Base-by-base conservation (phyloP, 2,329 filamentous ascomycete genomes). In the Exophiala alcalophila region DNA sequence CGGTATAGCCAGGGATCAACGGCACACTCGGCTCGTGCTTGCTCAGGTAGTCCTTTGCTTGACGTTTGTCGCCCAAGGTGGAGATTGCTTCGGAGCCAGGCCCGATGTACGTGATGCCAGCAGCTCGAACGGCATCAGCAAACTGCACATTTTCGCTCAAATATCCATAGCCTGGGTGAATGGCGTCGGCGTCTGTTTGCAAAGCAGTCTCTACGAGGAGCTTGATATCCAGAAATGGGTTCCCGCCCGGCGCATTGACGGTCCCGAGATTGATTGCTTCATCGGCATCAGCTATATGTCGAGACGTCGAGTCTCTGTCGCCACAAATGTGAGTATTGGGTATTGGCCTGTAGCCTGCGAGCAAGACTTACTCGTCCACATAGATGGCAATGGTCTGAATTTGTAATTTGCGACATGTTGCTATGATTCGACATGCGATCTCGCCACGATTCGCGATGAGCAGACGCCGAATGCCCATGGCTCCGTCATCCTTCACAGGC, bases 401-500 rank as follows among this genome's bases (percentile, higher is more conserved):
- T 9, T 63, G 63, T 3, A 79, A 60, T 29, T 61, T 61, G 19
- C 59, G 61, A 16, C 18, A 44, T 8, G 74, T 71, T 55, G 60
- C 68, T 54, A 71, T 68, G 39, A 77, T 71, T 25, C 77, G 68
- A 27, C 66, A 64, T 3, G 74, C 73, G 34, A 80, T 80, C 54
- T 80, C 77, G 29, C 76, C 77, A 31, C 78, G 66, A 57, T 81
- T 80, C 8, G 76, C 76, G 31, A 81, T 67, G 8, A 81, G 59
- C 11, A 80, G 52, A 26, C 34, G 19, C 10, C 20, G 27, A 11
- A 30, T 30, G n/a, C n/a, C n/a, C n/a, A n/a, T n/a, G n/a, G n/a
- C n/a, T n/a, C n/a, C n/a, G n/a, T n/a, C n/a, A n/a, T n/a, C n/a
- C n/a, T n/a, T n/a, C n/a, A n/a, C n/a, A n/a, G n/a, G n/a, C n/a